Percentiles rank a stretch among this genome's conserved stretches.
Conservation (phyloP, 2,329 filamentous ascomycete species). For the Annulohypoxylon truncatum region DNA sequence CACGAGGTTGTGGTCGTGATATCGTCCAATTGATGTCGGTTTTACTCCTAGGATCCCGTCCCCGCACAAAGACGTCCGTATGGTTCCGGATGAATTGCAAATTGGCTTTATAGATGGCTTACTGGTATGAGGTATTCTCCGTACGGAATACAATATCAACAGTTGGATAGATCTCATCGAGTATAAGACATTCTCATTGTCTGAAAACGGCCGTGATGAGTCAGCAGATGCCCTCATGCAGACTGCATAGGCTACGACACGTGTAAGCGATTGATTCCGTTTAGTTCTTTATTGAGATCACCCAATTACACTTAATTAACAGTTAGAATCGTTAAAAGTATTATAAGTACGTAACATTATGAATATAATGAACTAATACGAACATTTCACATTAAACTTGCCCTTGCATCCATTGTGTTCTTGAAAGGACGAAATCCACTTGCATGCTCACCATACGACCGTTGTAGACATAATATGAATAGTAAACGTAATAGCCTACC, state of each 20-base stretch:
- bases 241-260: background rate
- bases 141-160: background rate
- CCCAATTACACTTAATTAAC: background rate
- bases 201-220: background rate
- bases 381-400: background rate
- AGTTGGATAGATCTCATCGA: background rate
- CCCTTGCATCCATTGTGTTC: background rate
- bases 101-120: conserved; percentile 9
- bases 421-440: background rate
- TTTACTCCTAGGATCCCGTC: conserved; percentile 18
- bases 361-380: background rate
- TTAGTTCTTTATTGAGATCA: background rate
- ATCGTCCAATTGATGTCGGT: conserved; percentile 21
- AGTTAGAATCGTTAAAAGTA: background rate
- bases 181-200: conserved; percentile 1
- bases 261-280: background rate
- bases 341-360: background rate
- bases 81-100: conserved; percentile 15
- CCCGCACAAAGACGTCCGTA: conserved; percentile 27
- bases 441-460: background rate
- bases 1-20: conserved; percentile 31
- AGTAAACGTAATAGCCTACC: background rate
- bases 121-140: conserved; percentile 2
- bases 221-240: background rate
- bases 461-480: background rate